Base-by-base conservation (phyloP, 352 stramenopile genomes). In the Globisporangium camurandrum region DNA sequence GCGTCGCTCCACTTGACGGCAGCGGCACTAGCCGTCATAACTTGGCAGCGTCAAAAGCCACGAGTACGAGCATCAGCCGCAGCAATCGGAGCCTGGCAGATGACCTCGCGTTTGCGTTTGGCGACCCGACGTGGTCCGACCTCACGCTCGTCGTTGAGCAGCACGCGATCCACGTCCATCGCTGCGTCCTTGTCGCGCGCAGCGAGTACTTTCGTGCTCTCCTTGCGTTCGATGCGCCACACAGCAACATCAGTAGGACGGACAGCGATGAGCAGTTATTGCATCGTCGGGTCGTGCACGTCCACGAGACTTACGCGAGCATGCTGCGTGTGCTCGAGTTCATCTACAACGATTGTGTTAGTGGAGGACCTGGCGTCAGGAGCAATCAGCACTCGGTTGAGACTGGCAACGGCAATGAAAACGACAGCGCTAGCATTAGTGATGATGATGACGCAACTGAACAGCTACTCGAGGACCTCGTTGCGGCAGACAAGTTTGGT, bases 131-230 rank as follows among this genome's bases (percentile, higher is more conserved):
- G 33, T 91, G 59, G 61, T 61, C 75, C 1, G 80, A 91, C 37
- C 46, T 81, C 11, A 64, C 61, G 1, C 40, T 91, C n/a, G 24
- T 84, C 7, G 66, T 69, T 3, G 75, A 88, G 42, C 62, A 51
- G 12, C 51, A 51, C 1, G 37, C 33, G 19, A 80, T 91, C 36
- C 49, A 50, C 6, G 75, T 75, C 1, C 80, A 91, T 54, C 61
- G 66, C 0, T 89, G 77, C 50, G 67, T 91, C 42, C 47, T 91
- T 14, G 47, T 74, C 2, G 73, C 71, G 7, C 64, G 80, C 26
- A 91, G 80, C 38, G 71, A 78, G 20, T 88, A 86, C 54, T 89
- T 91, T 54, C 69, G 75, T 22, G 75, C 61, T 4, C 46, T 87
- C 0, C 46, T 88, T 3, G 61, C 64, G 17, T 84, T 84, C 19